A percentile compares a stretch with the other conserved stretches of the same genome.
phyloP scores from a whole-genome alignment of 441 rosid genomes.

The Aleurites moluccanus region DNA sequence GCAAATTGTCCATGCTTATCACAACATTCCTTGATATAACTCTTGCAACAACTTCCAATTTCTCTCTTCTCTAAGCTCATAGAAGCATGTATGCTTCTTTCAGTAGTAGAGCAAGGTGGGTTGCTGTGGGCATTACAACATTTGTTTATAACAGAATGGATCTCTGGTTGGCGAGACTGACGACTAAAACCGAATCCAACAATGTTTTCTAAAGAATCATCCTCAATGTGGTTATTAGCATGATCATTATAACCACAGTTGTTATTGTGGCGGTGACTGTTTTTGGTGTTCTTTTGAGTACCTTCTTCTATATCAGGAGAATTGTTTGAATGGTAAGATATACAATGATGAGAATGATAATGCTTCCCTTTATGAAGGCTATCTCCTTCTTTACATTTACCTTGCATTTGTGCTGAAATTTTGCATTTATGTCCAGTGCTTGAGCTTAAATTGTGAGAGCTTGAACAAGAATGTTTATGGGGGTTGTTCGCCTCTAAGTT shows the following conservation, averaged over 20 bases:
- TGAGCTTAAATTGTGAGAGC: background rate
- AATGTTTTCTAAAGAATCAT: slow-evolving; percentile 13
- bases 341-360: slow-evolving; percentile 12
- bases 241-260: slow-evolving; percentile 32
- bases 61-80: slow-evolving; percentile 47
- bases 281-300: background rate
- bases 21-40: slow-evolving; percentile 61
- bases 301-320: slow-evolving; percentile 8
- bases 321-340: slow-evolving; percentile 5
- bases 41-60: slow-evolving; percentile 61
- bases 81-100: slow-evolving; percentile 28
- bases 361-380: background rate
- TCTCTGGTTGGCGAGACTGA: slow-evolving; percentile 23
- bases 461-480: slow-evolving; percentile 23
- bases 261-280: slow-evolving; percentile 30
- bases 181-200: slow-evolving; percentile 25
- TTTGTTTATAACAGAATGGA: slow-evolving; percentile 3
- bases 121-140: slow-evolving; percentile 16
- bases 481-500: slow-evolving; percentile 21
- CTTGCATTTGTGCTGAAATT: slow-evolving; percentile 1
- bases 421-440: background rate
- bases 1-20: slow-evolving; percentile 41
- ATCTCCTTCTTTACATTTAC: background rate
- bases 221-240: background rate
- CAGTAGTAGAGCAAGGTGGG: slow-evolving; percentile 7